These are phyloP conservation scores for Yarrowia deformans DNA, from an alignment of 805 yeast genomes.

Conservation along the genomic window DNA sequence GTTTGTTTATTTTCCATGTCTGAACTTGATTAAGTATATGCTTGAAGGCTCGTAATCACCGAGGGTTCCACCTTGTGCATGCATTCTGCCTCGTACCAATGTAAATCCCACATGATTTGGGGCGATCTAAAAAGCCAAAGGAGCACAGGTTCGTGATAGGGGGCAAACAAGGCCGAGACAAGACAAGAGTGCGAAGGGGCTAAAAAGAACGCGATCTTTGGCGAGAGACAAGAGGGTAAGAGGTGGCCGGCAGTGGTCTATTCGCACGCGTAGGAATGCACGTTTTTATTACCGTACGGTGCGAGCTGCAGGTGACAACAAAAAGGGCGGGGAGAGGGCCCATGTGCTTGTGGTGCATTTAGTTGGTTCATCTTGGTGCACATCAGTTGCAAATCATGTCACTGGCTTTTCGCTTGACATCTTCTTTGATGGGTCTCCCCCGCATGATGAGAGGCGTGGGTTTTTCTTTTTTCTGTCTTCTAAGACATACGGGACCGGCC, in stretches of 20 bases:
- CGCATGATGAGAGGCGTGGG: slow-evolving; percentile 23
- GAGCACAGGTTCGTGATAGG: slow-evolving; percentile 23
- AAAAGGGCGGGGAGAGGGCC: not conserved
- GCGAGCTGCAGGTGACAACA: not conserved
- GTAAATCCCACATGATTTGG: slow-evolving; percentile 36
- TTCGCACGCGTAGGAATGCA: not conserved
- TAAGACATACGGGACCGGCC: slow-evolving; percentile 2
- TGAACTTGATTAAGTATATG: slow-evolving; percentile 15
- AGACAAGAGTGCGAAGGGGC: slow-evolving; percentile 27
- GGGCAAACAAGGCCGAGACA: slow-evolving; percentile 28
- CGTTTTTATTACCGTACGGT: slow-evolving; percentile 1
- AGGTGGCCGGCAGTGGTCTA: not conserved
- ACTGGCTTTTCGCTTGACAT: not conserved
- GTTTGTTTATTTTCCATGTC: slow-evolving; percentile 13
- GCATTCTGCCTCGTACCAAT: slow-evolving; percentile 35
- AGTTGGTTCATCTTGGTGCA: slow-evolving; percentile 21
- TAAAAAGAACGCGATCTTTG: not conserved
- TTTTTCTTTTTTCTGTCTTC: slow-evolving; percentile 2
- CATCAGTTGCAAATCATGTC: slow-evolving; percentile 21
- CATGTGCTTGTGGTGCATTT: slow-evolving; percentile 20
- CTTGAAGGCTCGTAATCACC: slow-evolving; percentile 27
- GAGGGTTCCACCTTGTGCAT: slow-evolving; percentile 23
- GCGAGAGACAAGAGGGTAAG: slow-evolving; percentile 19
- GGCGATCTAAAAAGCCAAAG: slow-evolving; percentile 19
- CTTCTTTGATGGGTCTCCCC: slow-evolving; percentile 2